Evolutionary conservation across 208 protist genomes (phyloP), one percentile per base, ranked within the genome.

Genomic region (Acanthamoeba castellanii): DNA sequence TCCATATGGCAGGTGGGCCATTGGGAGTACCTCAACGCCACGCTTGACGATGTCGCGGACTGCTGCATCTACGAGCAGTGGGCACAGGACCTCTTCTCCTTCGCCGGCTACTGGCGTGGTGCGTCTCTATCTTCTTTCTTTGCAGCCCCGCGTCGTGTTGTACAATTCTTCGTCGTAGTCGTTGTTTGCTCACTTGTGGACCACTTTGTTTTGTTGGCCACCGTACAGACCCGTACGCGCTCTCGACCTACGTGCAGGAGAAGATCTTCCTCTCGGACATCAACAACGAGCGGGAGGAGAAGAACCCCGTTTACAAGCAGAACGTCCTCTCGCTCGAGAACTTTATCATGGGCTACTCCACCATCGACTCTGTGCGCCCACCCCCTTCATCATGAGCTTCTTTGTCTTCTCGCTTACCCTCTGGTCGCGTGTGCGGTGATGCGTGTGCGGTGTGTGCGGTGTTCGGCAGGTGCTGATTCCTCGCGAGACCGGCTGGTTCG

Each of bases 41-140:
- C 81, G 30, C 32, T 95, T n/a, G 93, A 92, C 64, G 59, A 74
- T 81, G 74, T 95, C 7, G 59, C 66, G 18, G 81, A 95, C 64
- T 78, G 74, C 61, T 78, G 74, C 52, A 76, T 92, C 81, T 95
- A 95, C 82, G 66, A 76, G 5, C 20, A 78, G 4, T 87, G 78
- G 93, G 81, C 70, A 8, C 93, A 95, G 82, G 50, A 72, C 25
- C 61, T 61, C 32, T 7, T 95, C 52, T 55, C 81, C n/a, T 76
- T 92, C 45, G 82, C 93, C n/a, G 78, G 78, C 81, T 95, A 95
- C 45, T 95, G 93, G 93, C 88, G 47, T 70, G 85, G 85, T 91
- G 25, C 78, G 47, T 85, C n/a, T 22, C 66, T 11, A 22, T 72
- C 50, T 57, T 57, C 52, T 1, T 57, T 74, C 66, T 74, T 74